A percentile compares a stretch with the other conserved stretches of the same genome.
Evolutionary conservation across 1,139 yeast species (phyloP).

Genomic region (Geotrichum histeridarum): DNA sequence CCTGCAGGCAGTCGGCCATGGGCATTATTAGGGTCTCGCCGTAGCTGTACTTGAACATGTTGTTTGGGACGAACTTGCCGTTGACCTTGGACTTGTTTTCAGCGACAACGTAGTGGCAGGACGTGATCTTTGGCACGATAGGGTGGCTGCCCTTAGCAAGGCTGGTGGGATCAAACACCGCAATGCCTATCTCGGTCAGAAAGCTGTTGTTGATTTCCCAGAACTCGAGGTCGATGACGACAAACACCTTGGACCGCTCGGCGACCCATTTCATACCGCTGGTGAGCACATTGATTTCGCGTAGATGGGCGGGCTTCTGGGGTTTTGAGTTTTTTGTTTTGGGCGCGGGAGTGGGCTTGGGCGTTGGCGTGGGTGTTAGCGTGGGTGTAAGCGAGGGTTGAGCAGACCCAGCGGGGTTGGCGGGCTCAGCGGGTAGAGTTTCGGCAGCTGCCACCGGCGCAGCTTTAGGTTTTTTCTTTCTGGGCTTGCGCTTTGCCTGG

Average conservation of each 20-base stretch:
- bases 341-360: background rate
- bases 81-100: conserved; percentile 49
- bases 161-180: conserved; percentile 55
- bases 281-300: background rate
- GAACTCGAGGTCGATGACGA: conserved; percentile 61
- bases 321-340: background rate
- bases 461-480: no score
- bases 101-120: conserved; percentile 49
- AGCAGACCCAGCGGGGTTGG: no score
- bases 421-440: no score
- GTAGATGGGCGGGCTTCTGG: background rate
- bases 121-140: conserved; percentile 18
- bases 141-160: background rate
- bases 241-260: conserved; percentile 17
- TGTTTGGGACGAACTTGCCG: conserved; percentile 59
- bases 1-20: conserved; percentile 21
- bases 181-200: conserved; percentile 65
- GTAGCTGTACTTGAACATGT: conserved; percentile 51
- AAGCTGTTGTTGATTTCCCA: conserved; percentile 47
- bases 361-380: no score
- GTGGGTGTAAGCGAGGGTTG: no score
- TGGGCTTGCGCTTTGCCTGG: no score
- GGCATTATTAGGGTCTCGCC: conserved; percentile 36
- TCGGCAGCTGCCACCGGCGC: no score
- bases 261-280: conserved; percentile 13